Conservation (phyloP, 225 moss, liverwort and hornwort genomes). For the Climacium dendroides region DNA sequence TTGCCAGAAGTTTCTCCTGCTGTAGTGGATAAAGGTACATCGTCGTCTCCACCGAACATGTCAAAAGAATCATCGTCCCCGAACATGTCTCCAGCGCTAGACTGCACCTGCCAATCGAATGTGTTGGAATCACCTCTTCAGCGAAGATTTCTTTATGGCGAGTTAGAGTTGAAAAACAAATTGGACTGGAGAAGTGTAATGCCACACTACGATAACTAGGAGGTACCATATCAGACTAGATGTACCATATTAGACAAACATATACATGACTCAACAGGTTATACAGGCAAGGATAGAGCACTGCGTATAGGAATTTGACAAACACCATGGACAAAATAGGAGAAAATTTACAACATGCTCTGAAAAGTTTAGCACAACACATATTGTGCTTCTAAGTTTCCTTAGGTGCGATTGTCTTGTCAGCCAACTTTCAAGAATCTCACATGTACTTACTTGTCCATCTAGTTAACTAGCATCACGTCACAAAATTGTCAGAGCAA, state of each 20-base stretch:
- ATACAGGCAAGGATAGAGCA: background rate
- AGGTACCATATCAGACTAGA: background rate
- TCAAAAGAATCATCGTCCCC: constrained; percentile 20
- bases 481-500: background rate
- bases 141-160: background rate
- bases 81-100: constrained; percentile 11
- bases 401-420: background rate
- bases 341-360: background rate
- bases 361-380: background rate
- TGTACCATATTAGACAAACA: background rate
- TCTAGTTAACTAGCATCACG: background rate
- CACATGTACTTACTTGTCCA: background rate
- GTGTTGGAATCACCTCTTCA: background rate
- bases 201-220: background rate
- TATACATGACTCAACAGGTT: background rate
- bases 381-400: background rate
- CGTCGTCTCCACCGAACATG: constrained; percentile 49
- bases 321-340: background rate
- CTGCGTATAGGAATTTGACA: background rate
- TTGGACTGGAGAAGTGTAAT: background rate
- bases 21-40: constrained; percentile 6
- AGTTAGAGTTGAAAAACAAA: background rate
- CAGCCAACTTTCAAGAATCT: background rate
- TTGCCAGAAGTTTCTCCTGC: constrained; percentile 7
- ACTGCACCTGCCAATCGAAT: constrained; percentile 4